Base-by-base conservation (phyloP, 495 filamentous ascomycete species). In the Bombardia bombarda region DNA sequence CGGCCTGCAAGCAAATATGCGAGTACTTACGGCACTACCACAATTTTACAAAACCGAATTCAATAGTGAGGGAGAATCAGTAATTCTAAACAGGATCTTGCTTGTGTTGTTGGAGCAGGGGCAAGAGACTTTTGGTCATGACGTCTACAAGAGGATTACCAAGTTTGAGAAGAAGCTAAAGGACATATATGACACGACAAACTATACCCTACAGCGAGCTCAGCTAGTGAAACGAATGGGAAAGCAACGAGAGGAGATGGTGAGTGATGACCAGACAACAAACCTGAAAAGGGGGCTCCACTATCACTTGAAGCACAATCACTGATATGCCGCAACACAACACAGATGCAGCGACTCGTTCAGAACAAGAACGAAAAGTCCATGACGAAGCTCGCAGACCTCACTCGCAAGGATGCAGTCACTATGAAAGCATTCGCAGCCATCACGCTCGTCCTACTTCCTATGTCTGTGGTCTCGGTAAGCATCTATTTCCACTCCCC, bases 381-480 rank as follows among this genome's bases (percentile, higher is more conserved):
- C 13, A 44, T 37, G 33, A 25, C n/a, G 4, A 16, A 37, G 4
- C 42, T 44, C 32, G 32, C 32, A 13, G 14, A 36, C 8, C 20
- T 44, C 4, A 44, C 42, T 3, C 20, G 38, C 39, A 38, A 26
- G 14, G 43, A 45, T 35, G 23, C 43, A 4, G 21, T 18, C 25
- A 32, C 34, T 17, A 38, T 32, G 22, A n/a, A 9, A 17, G 13
- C 37, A 7, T 42, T 47, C 26, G 32, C 45, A 22, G 36, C 38
- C 32, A 42, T 47, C 38, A 47, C 38, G 5, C 39, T 47, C 9
- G 23, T 47, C 30, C 38, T 47, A 1, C 33, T 47, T 2, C 45
- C 45, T 5, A 28, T 47, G 16, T 47, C 45, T 1, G 38, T 47
- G n/a, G 33, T 47, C 12, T 47, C 45, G 31, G n/a, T n/a, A n/a